Evolutionary conservation across 192 early-diverging fungal genomes (phyloP).

Genomic region (Rhizophagus clarus): DNA sequence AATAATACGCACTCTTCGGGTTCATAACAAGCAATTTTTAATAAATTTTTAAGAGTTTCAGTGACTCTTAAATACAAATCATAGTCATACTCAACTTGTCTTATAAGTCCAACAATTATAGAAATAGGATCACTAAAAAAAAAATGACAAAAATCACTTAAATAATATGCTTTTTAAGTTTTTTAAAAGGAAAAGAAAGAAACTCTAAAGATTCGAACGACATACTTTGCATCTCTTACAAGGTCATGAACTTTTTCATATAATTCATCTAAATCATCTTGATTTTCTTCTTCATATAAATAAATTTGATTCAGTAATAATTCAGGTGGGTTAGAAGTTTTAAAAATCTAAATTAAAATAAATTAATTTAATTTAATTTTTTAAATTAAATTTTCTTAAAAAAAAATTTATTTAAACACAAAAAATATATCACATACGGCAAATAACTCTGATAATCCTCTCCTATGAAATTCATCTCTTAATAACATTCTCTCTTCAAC

Average conservation of each 20-base stretch:
- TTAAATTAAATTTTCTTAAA: too few relatives aligned
- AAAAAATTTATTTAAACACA: background rate
- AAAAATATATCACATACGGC: slow-evolving; percentile 33
- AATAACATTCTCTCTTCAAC: slow-evolving; percentile 47
- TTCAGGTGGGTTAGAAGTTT: slow-evolving; percentile 40
- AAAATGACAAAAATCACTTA: background rate
- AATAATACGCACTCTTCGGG: slow-evolving; percentile 4
- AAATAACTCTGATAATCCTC: slow-evolving; percentile 53
- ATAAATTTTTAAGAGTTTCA: slow-evolving; percentile 39
- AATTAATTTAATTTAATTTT: background rate
- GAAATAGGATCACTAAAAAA: slow-evolving; percentile 5
- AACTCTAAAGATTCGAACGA: background rate
- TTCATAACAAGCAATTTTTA: slow-evolving; percentile 16
- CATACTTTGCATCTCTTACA: slow-evolving; percentile 32
- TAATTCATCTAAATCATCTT: slow-evolving; percentile 48
- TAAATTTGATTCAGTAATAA: slow-evolving; percentile 47
- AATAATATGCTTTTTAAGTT: background rate
- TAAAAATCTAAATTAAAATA: background rate
- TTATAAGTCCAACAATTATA: slow-evolving; percentile 29
- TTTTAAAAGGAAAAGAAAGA: background rate
- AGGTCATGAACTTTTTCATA: slow-evolving; percentile 39
- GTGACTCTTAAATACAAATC: slow-evolving; percentile 38
- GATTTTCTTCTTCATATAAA: slow-evolving; percentile 43
- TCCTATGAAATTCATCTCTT: slow-evolving; percentile 49
- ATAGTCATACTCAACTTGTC: slow-evolving; percentile 36